Base-by-base conservation (phyloP, 352 stramenopile species). In the Vaucheria bursata region DNA sequence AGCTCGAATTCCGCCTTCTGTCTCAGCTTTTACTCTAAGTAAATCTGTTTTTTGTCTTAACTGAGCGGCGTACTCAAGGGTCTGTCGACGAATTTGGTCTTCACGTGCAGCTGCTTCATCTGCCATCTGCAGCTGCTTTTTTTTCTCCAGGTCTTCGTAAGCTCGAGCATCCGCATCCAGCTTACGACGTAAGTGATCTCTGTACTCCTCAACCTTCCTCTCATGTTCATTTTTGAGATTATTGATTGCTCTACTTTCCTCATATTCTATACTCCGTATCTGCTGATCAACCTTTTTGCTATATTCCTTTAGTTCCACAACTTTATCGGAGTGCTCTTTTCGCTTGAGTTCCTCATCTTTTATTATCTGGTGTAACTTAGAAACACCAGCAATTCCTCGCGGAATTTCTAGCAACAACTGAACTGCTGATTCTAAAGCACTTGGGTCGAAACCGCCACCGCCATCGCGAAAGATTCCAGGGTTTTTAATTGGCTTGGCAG, bases 81-180 rank as follows among this genome's bases (percentile, higher is more conserved):
- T 99, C 87, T 98, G 96, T 52, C 94, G 92, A 83, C 94, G 87
- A 85, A 97, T 97, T n/a, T 90, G 89, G 87, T 99, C 95, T 84
- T 98, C 93, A 65, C 92, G 89, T 74, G 90, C 89, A 1, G 97
- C 89, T 85, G 97, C 96, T 88, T 99, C 95, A 87, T 98, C 95
- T 86, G 97, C 91, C 84, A 98, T 98, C 88, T 97, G 96, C 31
- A 97, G 85, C 88, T 98, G 93, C 6, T 34, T 5, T 31, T 67
- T 36, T 40, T 4, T 73, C 18, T 59, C 37, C 8, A 5, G 12
- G 36, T 7, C 29, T 25, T 73, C 0, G 35, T 25, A 39, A 0
- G 5, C 40, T n/a, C 67, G 12, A n/a, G 25, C 12, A 12, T 25
- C 32, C 37, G 18, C 38, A 33, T 6, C 39, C 5, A 33, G 40